These are phyloP conservation scores for Neopestalotiopsis rosae DNA, from an alignment of 2,329 filamentous ascomycete species.

Conservation along the genomic window DNA sequence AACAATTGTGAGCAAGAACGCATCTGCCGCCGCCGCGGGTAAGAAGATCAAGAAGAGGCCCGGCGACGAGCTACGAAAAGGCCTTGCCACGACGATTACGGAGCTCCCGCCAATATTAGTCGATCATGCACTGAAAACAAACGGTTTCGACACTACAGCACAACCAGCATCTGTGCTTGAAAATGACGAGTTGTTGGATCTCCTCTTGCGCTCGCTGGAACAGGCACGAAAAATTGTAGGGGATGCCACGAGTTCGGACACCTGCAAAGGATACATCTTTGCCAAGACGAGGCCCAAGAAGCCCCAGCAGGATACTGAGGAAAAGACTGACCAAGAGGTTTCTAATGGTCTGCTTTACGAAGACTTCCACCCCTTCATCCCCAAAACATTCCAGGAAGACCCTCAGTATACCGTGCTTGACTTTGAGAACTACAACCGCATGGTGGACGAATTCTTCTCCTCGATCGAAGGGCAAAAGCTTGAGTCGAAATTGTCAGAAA, in stretches of 20 bases:
- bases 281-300: conserved; percentile 62
- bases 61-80: conserved; percentile 78
- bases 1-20: conserved; percentile 65
- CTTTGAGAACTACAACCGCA: conserved; percentile 87
- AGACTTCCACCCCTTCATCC: conserved; percentile 93
- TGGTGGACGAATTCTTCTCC: conserved; percentile 96
- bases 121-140: conserved; percentile 79
- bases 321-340: conserved; percentile 42
- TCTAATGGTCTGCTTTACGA: conserved; percentile 74
- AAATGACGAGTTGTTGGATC: conserved; percentile 66
- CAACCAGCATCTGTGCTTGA: conserved; percentile 74
- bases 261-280: conserved; percentile 84
- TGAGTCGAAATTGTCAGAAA: conserved; percentile 81
- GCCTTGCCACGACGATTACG: conserved; percentile 81
- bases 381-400: conserved; percentile 76
- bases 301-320: conserved; percentile 32
- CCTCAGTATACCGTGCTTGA: conserved; percentile 71
- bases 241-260: conserved; percentile 68
- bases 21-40: conserved; percentile 50
- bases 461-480: conserved; percentile 94
- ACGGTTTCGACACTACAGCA: conserved; percentile 70
- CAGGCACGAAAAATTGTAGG: conserved; percentile 74
- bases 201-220: conserved; percentile 70
- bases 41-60: conserved; percentile 78
- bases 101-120: conserved; percentile 88